phyloP scores from a whole-genome alignment of 495 filamentous ascomycete genomes.

The Echria macrotheca region DNA sequence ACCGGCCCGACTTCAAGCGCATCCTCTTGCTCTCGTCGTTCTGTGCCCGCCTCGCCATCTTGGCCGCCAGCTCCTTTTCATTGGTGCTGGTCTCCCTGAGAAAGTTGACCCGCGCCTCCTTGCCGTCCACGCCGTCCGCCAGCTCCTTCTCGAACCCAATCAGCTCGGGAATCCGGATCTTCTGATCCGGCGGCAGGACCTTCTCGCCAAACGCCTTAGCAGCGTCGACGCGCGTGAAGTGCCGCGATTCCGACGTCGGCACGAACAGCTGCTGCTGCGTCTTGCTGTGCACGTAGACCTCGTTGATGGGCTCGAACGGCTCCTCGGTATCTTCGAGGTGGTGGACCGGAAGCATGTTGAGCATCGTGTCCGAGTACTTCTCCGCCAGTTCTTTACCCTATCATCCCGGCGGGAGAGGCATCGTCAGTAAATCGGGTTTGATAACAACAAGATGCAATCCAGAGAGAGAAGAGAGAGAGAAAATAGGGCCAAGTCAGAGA shows the following conservation, averaged over 20 bases:
- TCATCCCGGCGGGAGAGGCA: too few species aligned
- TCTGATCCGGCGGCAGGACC: conserved; percentile 76
- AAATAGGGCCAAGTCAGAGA: conserved; percentile 34
- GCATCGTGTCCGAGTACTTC: conserved; percentile 69
- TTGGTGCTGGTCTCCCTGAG: conserved; percentile 25
- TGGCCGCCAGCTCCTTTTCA: conserved; percentile 29
- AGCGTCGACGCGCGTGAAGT: conserved; percentile 85
- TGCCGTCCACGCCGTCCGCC: conserved; percentile 3
- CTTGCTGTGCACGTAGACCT: conserved; percentile 73
- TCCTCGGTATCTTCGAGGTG: conserved; percentile 14
- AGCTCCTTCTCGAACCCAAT: conserved; percentile 55
- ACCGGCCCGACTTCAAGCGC: conserved; percentile 46
- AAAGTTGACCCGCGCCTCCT: conserved; percentile 35
- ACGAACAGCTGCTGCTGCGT: conserved; percentile 84
- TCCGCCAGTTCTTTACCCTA: conserved; percentile 73
- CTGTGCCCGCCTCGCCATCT: conserved; percentile 37
- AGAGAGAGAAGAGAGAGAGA: conserved; percentile 5
- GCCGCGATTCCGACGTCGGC: conserved; percentile 81
- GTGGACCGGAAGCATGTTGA: conserved; percentile 70
- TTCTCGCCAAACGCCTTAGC: conserved; percentile 69
- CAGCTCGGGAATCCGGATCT: conserved; percentile 85
- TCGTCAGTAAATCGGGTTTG: too few species aligned
- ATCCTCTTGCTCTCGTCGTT: conserved; percentile 41
- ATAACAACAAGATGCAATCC: conserved; percentile 9
- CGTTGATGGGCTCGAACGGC: conserved; percentile 86